These are phyloP conservation scores for Elaeagnus macrophylla DNA, from an alignment of 306 rosid species.

Conservation along the genomic window DNA sequence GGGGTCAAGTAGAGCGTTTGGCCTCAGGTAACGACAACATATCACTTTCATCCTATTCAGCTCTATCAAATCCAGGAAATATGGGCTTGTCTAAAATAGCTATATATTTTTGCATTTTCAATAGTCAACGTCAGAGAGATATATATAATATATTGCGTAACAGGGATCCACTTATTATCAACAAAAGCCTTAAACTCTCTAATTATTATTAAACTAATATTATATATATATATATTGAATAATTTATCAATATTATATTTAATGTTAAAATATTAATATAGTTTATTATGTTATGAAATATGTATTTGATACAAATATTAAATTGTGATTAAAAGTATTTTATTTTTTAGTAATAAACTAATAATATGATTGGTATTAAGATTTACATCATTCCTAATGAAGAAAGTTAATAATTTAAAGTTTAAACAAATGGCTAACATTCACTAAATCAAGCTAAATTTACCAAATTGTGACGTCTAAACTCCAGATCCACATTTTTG, in stretches of 20 bases:
- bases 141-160: not conserved
- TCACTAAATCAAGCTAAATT: slow-evolving; percentile 8
- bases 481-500: not conserved
- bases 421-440: not conserved
- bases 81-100: not conserved
- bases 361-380: slow-evolving; percentile 5
- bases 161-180: too few relatives aligned
- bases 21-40: too few relatives aligned
- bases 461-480: slow-evolving; percentile 1
- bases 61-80: not conserved
- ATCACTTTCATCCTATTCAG: too few relatives aligned
- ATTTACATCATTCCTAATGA: slow-evolving; percentile 11
- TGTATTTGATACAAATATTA: too few relatives aligned
- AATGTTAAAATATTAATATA: too few relatives aligned
- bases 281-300: too few relatives aligned
- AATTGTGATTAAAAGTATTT: too few relatives aligned
- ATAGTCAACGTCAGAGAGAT: slow-evolving; percentile 4
- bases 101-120: not conserved
- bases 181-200: too few relatives aligned
- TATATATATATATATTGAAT: slow-evolving; percentile 3
- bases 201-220: too few relatives aligned
- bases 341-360: too few relatives aligned
- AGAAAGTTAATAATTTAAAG: not conserved
- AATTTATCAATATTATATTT: not conserved
- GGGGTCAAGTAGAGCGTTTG: too few relatives aligned